Conservation (phyloP, 1,139 yeast species). For the Taphrina flavorubra region DNA sequence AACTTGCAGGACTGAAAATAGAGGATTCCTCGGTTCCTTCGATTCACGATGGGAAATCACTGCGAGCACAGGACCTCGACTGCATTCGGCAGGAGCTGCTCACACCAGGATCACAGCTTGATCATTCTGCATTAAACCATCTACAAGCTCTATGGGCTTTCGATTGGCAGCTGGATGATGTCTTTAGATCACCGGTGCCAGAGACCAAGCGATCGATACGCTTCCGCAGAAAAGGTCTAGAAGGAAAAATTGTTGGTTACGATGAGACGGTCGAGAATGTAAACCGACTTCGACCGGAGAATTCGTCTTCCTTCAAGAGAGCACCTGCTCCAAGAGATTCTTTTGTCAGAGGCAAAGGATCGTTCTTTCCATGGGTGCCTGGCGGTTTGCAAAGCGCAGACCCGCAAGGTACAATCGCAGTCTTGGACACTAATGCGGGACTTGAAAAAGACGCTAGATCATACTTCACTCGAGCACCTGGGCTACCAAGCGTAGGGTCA, state of each 20-base stretch:
- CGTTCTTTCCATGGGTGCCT: conserved; percentile 87
- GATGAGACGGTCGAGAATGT: conserved; percentile 56
- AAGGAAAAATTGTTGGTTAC: conserved; percentile 68
- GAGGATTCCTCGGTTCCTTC: background rate
- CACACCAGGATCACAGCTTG: background rate
- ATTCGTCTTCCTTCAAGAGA: conserved; percentile 55
- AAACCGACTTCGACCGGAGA: conserved; percentile 24
- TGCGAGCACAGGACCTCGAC: background rate
- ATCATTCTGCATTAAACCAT: background rate
- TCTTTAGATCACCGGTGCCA: background rate
- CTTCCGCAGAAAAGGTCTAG: conserved; percentile 67
- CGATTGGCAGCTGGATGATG: conserved; percentile 17
- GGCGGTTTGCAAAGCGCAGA: conserved; percentile 64
- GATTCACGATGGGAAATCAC: background rate
- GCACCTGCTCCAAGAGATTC: conserved; percentile 68
- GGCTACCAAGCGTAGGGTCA: conserved; percentile 8
- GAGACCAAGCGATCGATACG: conserved; percentile 47
- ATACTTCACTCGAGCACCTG: conserved; percentile 16
- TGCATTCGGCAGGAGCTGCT: background rate
- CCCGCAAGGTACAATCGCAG: background rate
- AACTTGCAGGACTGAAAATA: background rate
- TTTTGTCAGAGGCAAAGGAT: conserved; percentile 70
- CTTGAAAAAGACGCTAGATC: background rate
- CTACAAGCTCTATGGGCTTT: conserved; percentile 17
- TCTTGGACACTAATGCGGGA: background rate